Percentiles rank a stretch among this genome's conserved stretches.
These are phyloP conservation scores for Hypoxylon sp. DNA, from an alignment of 2,329 filamentous ascomycete species.

Conservation along the genomic window DNA sequence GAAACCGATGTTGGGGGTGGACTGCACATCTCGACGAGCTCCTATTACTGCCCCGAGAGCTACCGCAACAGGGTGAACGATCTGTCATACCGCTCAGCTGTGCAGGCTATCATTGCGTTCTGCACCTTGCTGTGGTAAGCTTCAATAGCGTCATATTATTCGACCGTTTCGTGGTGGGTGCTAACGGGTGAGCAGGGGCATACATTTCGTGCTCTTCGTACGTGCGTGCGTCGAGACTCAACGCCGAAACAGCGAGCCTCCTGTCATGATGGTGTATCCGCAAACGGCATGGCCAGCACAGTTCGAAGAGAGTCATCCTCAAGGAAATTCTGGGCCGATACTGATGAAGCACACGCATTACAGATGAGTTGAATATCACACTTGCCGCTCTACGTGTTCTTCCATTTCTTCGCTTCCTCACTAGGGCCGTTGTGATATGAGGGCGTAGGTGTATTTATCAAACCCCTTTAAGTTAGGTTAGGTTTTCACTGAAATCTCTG, in stretches of 20 bases:
- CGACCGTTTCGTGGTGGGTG: neutral
- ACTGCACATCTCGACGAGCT: neutral
- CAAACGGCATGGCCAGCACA: constrained; percentile 25
- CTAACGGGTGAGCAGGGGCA: constrained; percentile 28
- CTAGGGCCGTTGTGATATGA: neutral
- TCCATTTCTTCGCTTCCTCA: neutral
- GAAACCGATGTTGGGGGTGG: neutral
- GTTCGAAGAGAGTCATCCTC: constrained; percentile 17
- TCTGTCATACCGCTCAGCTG: constrained; percentile 20
- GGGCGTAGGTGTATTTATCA: neutral
- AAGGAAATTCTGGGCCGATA: constrained; percentile 6
- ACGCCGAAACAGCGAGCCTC: constrained; percentile 25
- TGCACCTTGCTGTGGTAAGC: constrained; percentile 34
- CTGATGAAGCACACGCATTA: constrained; percentile 30
- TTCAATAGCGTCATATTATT: neutral
- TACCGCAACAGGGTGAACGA: constrained; percentile 28
- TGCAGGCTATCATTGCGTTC: constrained; percentile 38
- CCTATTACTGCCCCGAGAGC: constrained; percentile 34
- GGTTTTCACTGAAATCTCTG: neutral
- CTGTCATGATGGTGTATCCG: constrained; percentile 23
- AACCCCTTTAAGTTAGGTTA: neutral
- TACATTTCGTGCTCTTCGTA: constrained; percentile 41
- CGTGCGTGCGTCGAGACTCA: constrained; percentile 42
- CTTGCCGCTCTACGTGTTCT: neutral
- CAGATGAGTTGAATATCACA: neutral